Conservation (phyloP, 192 early-diverging fungal genomes). For the Mortierella antarctica region DNA sequence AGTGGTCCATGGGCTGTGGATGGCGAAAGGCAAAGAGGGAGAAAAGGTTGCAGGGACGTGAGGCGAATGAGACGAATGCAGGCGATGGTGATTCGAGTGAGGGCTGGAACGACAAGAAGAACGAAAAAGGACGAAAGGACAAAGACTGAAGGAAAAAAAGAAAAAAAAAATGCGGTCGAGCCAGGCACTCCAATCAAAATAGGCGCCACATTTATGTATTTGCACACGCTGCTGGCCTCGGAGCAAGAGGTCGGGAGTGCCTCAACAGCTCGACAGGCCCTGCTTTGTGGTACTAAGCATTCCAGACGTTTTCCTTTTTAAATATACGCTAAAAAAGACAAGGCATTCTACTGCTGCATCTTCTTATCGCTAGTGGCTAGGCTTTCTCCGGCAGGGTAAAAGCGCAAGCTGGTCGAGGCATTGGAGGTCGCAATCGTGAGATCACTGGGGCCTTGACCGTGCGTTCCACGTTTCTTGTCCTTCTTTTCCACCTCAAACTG, state of each 20-base stretch:
- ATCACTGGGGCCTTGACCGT: conserved; percentile 9
- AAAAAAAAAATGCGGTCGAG: neutral
- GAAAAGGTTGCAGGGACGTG: neutral
- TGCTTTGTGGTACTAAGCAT: no score
- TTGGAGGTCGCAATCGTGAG: conserved; percentile 26
- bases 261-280: no score
- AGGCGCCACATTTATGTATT: no score
- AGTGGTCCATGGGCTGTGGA: conserved; percentile 29
- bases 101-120: no score
- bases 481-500: conserved; percentile 35
- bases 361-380: conserved; percentile 9
- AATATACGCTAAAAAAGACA: neutral
- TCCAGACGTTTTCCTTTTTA: no score
- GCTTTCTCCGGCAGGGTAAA: conserved; percentile 39
- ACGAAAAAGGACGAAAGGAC: no score
- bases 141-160: conserved; percentile 26
- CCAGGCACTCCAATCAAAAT: no score
- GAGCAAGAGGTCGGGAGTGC: no score
- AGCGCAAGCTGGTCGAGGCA: conserved; percentile 10
- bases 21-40: neutral
- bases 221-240: no score
- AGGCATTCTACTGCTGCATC: neutral
- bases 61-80: neutral
- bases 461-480: conserved; percentile 19
- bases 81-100: no score